Evolutionary conservation across 2,329 filamentous ascomycete genomes (phyloP).

Genomic region (Blastomyces parvus): DNA sequence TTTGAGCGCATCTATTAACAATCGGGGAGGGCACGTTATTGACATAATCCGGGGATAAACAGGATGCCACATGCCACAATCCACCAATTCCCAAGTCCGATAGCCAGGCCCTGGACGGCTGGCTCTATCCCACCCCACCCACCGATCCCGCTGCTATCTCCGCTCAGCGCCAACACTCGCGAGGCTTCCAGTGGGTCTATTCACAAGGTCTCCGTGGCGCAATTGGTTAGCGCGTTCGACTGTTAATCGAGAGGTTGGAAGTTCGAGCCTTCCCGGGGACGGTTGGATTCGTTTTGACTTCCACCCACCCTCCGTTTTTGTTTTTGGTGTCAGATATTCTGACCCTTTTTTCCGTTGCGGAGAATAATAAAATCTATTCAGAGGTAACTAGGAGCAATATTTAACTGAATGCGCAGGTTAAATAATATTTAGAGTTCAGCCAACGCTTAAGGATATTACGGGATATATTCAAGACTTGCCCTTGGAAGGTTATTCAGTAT

Average conservation of each 20-base stretch:
- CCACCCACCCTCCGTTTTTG: neutral
- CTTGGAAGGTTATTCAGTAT: neutral
- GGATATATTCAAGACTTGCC: neutral
- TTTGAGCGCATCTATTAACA: neutral
- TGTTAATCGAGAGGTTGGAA: conserved; percentile 27
- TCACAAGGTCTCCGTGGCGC: conserved; percentile 8
- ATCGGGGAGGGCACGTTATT: neutral
- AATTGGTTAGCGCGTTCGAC: conserved; percentile 8
- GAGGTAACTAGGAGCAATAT: neutral
- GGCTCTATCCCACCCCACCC: too few relatives aligned
- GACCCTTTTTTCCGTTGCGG: neutral
- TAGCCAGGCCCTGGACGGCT: too few relatives aligned
- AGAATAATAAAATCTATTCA: neutral
- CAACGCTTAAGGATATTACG: neutral
- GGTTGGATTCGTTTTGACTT: conserved; percentile 13
- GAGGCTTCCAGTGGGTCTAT: neutral
- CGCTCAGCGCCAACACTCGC: neutral
- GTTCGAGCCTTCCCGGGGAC: conserved; percentile 35
- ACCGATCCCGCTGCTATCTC: too few relatives aligned
- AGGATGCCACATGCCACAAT: neutral
- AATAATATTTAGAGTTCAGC: neutral
- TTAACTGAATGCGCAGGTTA: neutral
- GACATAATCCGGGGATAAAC: neutral
- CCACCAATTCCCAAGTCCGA: neutral
- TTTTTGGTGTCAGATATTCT: too few relatives aligned